These are phyloP conservation scores for Globisporangium camurandrum DNA, from an alignment of 352 stramenopile species.

Conservation along the genomic window DNA sequence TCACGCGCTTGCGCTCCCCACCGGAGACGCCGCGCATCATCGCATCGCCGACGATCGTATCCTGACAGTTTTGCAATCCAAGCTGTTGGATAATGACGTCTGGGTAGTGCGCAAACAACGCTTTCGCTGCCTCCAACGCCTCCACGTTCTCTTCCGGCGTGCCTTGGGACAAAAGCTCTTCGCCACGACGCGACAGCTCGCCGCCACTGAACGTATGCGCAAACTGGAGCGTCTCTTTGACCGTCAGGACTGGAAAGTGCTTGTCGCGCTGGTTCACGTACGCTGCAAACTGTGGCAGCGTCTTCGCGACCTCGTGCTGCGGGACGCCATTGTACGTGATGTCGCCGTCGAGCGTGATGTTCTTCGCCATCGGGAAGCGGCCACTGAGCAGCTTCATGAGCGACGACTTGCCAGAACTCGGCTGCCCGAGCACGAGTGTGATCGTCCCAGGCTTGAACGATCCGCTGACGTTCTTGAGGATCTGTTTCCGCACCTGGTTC, in stretches of 20 bases:
- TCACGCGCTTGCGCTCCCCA: constrained; percentile 65
- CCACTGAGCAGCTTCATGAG: not conserved
- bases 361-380: not conserved
- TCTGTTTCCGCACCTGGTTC: not conserved
- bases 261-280: not conserved
- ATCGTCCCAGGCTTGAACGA: not conserved
- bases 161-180: not conserved
- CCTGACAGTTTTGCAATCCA: not conserved
- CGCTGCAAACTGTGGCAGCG: not conserved
- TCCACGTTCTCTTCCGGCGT: not conserved
- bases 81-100: not conserved
- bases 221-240: not conserved
- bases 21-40: constrained; percentile 53
- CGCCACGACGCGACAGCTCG: not conserved
- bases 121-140: not conserved
- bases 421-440: not conserved
- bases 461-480: not conserved
- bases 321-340: not conserved
- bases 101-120: not conserved
- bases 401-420: not conserved
- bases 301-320: not conserved
- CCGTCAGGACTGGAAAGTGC: not conserved
- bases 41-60: constrained; percentile 18
- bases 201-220: not conserved
- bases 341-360: not conserved